Evolutionary conservation across 2,329 filamentous ascomycete genomes (phyloP), one percentile per base, ranked within the genome.

Genomic region (Gnomoniopsis smithogilvyi): DNA sequence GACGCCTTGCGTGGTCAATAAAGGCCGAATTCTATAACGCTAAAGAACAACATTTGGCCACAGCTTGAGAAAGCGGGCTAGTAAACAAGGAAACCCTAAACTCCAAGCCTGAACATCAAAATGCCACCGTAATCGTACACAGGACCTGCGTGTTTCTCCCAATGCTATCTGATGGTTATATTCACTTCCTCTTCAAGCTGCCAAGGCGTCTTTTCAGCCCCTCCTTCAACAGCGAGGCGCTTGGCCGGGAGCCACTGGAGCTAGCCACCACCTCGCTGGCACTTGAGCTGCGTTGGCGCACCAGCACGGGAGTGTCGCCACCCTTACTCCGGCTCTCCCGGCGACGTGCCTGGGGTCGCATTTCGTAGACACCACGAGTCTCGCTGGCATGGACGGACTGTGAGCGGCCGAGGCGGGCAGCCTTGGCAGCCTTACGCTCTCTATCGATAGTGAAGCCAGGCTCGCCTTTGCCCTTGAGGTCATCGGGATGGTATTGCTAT

Each of bases 381-480:
- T 73, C 68, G 21, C 72, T 68, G 21, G 73, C 67, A 14, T 65
- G 64, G 48, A 64, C 49, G 10, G 53, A 48, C 54, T 61, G 45
- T 50, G 60, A 56, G 61, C 64, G 57, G 71, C 70, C 43, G 67
- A 66, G 52, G 19, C 65, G 54, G 26, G 56, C 56, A 19, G 65
- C 65, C 67, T 82, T 83, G 68, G 84, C 80, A 26, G 83, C 80
- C 70, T 89, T 90, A 22, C 87, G 74, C 1, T 84, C 82, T 63
- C 83, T 83, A 66, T 94, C 91, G 36, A 89, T 80, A 8, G 85
- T 84, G 74, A 83, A 95, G 2, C 83, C 85, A 2, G 90, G 89
- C 69, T 94, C 90, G 48, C 89, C 89, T 73, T 95, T 92, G 67
- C 91, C 91, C 72, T 94, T 93, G 63, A 91, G 80, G 68, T 96